These are phyloP conservation scores for Macaranga tanarius DNA, from an alignment of 441 rosid species.

Conservation along the genomic window DNA sequence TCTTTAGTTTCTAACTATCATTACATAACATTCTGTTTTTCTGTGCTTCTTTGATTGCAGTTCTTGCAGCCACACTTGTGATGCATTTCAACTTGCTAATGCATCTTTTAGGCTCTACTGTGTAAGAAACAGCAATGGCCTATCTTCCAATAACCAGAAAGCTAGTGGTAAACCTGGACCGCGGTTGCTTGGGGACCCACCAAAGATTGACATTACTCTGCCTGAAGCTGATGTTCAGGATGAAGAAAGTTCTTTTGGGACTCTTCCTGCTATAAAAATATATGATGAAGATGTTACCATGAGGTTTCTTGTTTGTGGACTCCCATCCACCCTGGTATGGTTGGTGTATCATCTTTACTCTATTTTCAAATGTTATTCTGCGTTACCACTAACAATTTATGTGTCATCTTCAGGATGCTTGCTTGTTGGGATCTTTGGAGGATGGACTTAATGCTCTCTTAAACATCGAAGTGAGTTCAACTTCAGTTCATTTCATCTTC, in stretches of 20 bases:
- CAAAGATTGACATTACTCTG: constrained; percentile 65
- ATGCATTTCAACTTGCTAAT: constrained; percentile 85
- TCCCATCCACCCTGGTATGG: constrained; percentile 60
- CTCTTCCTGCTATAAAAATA: constrained; percentile 83
- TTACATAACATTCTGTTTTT: constrained; percentile 12
- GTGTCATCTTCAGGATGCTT: constrained; percentile 58
- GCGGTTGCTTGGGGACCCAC: constrained; percentile 75
- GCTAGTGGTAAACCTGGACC: constrained; percentile 56
- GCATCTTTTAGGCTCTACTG: constrained; percentile 89
- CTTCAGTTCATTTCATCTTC: not conserved
- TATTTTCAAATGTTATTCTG: constrained; percentile 20
- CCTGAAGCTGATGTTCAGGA: constrained; percentile 69
- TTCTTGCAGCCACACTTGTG: constrained; percentile 86
- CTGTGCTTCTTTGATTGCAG: constrained; percentile 43
- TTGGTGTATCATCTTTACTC: constrained; percentile 20
- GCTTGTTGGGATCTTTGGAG: constrained; percentile 67
- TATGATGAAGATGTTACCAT: constrained; percentile 86
- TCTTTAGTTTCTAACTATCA: not conserved
- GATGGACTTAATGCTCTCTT: constrained; percentile 94
- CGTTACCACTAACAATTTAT: not conserved
- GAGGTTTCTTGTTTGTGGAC: constrained; percentile 90
- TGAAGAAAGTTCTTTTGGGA: constrained; percentile 69
- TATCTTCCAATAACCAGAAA: constrained; percentile 46
- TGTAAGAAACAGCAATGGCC: constrained; percentile 33
- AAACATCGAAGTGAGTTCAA: constrained; percentile 81